phyloP scores from a whole-genome alignment of 257 asterid species.

The Petunia axillaris region DNA sequence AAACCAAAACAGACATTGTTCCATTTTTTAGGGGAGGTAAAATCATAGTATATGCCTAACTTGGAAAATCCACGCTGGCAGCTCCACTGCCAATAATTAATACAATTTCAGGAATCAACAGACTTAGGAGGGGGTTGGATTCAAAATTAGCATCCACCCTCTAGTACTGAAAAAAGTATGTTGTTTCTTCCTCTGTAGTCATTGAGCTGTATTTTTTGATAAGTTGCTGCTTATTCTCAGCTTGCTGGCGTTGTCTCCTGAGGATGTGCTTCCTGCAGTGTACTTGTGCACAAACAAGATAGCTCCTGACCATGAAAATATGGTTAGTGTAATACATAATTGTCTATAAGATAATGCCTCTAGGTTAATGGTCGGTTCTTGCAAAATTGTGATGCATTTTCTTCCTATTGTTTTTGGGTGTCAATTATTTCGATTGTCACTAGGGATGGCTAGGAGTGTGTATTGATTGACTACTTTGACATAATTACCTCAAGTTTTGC shows the following conservation, averaged over 20 bases:
- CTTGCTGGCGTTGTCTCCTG: conserved; percentile 84
- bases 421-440: conserved; percentile 9
- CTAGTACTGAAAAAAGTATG: conserved; percentile 19
- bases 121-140: no score
- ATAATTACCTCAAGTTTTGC: not conserved
- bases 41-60: not conserved
- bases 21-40: not conserved
- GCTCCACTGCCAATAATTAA: not conserved
- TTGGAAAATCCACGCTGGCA: not conserved
- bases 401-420: not conserved
- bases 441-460: not conserved
- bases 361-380: not conserved
- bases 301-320: conserved; percentile 92
- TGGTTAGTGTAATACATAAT: conserved; percentile 46
- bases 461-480: not conserved
- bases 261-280: conserved; percentile 83
- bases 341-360: conserved; percentile 21
- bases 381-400: not conserved
- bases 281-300: conserved; percentile 89
- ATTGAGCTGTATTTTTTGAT: conserved; percentile 25
- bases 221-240: conserved; percentile 48
- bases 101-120: not conserved
- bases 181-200: conserved; percentile 13
- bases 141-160: not conserved
- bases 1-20: not conserved